These are phyloP conservation scores for Juncus effusus DNA, from an alignment of 176 grass and related monocot species.

Conservation along the genomic window DNA sequence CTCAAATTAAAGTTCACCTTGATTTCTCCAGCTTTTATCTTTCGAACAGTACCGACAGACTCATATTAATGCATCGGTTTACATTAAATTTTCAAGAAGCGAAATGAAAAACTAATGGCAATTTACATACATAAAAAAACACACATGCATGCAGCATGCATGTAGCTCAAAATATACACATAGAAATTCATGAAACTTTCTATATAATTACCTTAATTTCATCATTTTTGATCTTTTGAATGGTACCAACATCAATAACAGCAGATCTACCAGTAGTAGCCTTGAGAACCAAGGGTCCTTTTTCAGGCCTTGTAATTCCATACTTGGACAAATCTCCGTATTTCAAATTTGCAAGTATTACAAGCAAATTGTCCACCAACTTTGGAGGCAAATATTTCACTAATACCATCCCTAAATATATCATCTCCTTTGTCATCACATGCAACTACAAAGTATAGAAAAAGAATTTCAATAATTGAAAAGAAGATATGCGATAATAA, in stretches of 20 bases:
- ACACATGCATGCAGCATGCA: conserved; percentile 1
- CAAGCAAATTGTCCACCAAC: conserved; percentile 41
- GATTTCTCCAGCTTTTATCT: background rate
- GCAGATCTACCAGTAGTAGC: conserved; percentile 42
- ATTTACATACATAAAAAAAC: background rate
- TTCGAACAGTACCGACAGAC: background rate
- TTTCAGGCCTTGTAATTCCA: conserved; percentile 50
- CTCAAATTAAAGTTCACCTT: too few relatives aligned
- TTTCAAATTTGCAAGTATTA: conserved; percentile 30
- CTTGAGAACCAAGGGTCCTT: conserved; percentile 50
- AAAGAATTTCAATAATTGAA: background rate
- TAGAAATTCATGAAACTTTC: background rate
- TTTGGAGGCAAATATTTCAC: conserved; percentile 26
- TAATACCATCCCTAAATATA: conserved; percentile 52
- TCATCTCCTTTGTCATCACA: conserved; percentile 44
- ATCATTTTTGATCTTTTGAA: conserved; percentile 36
- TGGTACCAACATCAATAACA: conserved; percentile 61
- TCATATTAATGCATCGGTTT: background rate
- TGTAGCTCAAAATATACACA: background rate
- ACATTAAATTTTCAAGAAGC: too few relatives aligned
- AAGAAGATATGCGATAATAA: background rate
- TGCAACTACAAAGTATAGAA: conserved; percentile 38
- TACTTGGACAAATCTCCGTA: conserved; percentile 49
- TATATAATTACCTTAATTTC: conserved; percentile 42
- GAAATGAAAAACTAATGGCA: too few relatives aligned